Evolutionary conservation across 768 basidiomycete species (phyloP).

Genomic region (Amanita exitialis): DNA sequence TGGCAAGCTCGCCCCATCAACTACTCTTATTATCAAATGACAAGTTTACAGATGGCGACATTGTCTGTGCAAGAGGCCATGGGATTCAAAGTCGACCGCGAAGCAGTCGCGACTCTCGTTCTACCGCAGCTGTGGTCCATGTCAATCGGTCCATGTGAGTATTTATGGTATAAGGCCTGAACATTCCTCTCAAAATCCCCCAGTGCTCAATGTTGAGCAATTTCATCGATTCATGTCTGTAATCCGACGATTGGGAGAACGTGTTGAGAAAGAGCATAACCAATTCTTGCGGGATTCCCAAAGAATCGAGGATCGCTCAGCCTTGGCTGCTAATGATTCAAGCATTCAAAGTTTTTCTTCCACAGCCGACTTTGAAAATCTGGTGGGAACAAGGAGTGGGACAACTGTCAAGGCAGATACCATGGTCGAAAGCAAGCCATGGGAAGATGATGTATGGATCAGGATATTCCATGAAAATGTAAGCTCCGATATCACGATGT

Average conservation of each 20-base stretch:
- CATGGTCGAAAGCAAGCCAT: slow-evolving; percentile 30
- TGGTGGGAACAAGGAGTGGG: slow-evolving; percentile 55
- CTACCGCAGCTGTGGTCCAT: slow-evolving; percentile 93
- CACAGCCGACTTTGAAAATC: slow-evolving; percentile 76
- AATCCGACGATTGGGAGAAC: slow-evolving; percentile 65
- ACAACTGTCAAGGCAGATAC: slow-evolving; percentile 37
- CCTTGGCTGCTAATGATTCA: slow-evolving; percentile 33
- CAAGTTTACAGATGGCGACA: slow-evolving; percentile 61
- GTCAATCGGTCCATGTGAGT: slow-evolving; percentile 90
- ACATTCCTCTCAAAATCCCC: slow-evolving; percentile 2
- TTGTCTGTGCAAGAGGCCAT: slow-evolving; percentile 90
- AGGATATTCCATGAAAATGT: slow-evolving; percentile 49
- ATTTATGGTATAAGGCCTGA: neutral
- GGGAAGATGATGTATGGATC: slow-evolving; percentile 86
- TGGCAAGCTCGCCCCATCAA: slow-evolving; percentile 36
- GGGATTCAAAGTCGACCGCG: slow-evolving; percentile 90
- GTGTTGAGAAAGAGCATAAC: slow-evolving; percentile 88
- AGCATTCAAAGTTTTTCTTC: slow-evolving; percentile 26
- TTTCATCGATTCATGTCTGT: slow-evolving; percentile 90
- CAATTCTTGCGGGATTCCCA: slow-evolving; percentile 92
- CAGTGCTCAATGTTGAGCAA: slow-evolving; percentile 76
- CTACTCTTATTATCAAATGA: neutral
- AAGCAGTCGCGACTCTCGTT: slow-evolving; percentile 83
- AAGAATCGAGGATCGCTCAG: slow-evolving; percentile 73
- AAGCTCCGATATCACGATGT: slow-evolving; percentile 7